Evolutionary conservation across 805 yeast species (phyloP), one percentile per base, ranked within the genome.

Genomic region (Ogataea ramenticola): DNA sequence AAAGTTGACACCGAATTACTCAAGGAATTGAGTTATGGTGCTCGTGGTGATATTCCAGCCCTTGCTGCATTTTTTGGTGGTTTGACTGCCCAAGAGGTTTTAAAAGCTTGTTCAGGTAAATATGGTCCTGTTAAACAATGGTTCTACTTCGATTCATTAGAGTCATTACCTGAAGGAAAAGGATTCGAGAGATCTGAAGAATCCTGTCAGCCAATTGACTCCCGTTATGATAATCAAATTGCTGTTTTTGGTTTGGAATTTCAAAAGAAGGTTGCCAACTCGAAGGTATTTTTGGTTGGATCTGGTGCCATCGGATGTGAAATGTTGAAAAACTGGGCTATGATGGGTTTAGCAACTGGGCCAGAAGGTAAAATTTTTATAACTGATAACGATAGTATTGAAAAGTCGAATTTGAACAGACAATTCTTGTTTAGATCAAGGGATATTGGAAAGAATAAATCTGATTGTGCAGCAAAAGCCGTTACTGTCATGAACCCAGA

Each of bases 241-340:
- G 97, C 98, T 2, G 96, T 91, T 1, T 89, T 89, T 54, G 99
- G 99, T 47, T 60, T 75, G 40, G 78, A 77, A 36, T 87, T 78
- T 66, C 91, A 88, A 60, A 79, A 83, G 56, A 69, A 68, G 37
- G 67, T 93, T 46, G 78, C 86, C 33, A 87, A 90, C 63, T 68
- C 85, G 49, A 83, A 79, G 57, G 88, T 90, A 3, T 91, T 93
- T 64, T 71, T 93, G 52, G 99, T 93, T 35, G 99, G 99, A 38
- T 75, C 97, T 1, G 99, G 99, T 61, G 99, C 99, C 17, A 93
- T 93, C 70, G 99, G 99, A 34, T 93, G 99, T 70, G 99, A 93
- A 68, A 91, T 93, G 90, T 73, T 93, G 57, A 93, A 93, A 67
- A 90, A 88, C 60, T 93, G 98, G 98, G 96, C 99, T 5, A 75